phyloP scores from a whole-genome alignment of 345 rosid genomes.

The Brassica rapa region DNA sequence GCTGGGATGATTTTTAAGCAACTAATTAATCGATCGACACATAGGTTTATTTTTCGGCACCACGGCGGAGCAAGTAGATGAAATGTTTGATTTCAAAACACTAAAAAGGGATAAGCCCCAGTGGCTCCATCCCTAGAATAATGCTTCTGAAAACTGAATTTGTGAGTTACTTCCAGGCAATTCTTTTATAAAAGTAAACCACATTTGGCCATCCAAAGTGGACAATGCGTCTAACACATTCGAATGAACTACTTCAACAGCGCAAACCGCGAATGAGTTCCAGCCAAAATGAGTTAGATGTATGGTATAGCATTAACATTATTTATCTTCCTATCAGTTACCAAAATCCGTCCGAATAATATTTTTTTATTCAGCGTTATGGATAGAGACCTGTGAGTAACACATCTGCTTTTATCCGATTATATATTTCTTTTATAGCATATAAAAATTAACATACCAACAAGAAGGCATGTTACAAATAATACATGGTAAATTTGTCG shows the following conservation, averaged over 20 bases:
- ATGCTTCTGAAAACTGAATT: not conserved
- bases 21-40: not conserved
- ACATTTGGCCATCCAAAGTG: not conserved
- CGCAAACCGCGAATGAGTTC: not conserved
- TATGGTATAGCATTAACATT: not conserved
- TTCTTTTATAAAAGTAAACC: not conserved
- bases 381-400: not conserved
- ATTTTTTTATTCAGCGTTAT: not conserved
- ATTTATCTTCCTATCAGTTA: too few relatives aligned
- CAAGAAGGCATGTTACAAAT: slow-evolving; percentile 18
- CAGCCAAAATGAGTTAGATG: not conserved
- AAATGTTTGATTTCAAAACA: not conserved
- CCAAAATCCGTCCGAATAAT: not conserved
- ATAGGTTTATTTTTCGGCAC: not conserved
- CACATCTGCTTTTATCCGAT: not conserved
- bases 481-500: slow-evolving; percentile 19
- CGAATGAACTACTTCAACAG: not conserved
- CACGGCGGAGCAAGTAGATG: not conserved
- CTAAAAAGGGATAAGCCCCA: not conserved
- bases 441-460: slow-evolving; percentile 4
- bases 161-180: not conserved
- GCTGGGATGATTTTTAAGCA: not conserved
- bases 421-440: not conserved
- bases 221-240: not conserved
- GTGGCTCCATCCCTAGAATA: not conserved